These are phyloP conservation scores for Chloranthus sessilifolius DNA, from an alignment of 164 flowering plant genomes.

Conservation along the genomic window DNA sequence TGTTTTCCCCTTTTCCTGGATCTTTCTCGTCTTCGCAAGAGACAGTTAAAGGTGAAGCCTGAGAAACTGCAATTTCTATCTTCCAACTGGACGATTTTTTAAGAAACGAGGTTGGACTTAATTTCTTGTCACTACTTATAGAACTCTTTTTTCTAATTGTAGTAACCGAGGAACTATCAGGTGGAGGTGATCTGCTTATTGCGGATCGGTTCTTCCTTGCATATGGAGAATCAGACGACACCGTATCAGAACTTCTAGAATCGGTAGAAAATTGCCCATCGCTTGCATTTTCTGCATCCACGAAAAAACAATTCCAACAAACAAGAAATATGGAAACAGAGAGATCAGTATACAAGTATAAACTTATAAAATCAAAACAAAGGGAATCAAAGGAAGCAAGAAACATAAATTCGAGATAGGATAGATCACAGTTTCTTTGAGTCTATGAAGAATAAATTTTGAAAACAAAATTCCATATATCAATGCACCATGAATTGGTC, in stretches of 20 bases:
- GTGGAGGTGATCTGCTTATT: constrained; percentile 28
- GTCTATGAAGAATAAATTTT: no score
- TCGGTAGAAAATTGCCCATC: constrained; percentile 33
- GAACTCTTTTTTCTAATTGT: constrained; percentile 36
- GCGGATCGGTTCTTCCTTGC: constrained; percentile 22
- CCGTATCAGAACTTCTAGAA: constrained; percentile 20
- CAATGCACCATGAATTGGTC: no score
- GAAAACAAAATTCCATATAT: no score
- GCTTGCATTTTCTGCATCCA: constrained; percentile 38
- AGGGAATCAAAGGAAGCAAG: no score
- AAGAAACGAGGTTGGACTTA: constrained; percentile 27
- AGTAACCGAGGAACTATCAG: constrained; percentile 35
- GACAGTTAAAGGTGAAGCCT: constrained; percentile 13
- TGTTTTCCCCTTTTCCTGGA: constrained; percentile 21
- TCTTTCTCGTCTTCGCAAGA: constrained; percentile 23
- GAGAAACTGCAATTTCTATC: constrained; percentile 43
- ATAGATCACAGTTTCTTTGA: no score
- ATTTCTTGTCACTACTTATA: constrained; percentile 29
- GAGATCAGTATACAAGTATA: no score
- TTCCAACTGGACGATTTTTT: constrained; percentile 51
- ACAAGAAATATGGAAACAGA: no score
- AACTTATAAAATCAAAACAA: no score
- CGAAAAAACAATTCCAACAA: constrained; percentile 1
- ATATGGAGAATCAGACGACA: constrained; percentile 28
- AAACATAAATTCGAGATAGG: no score